Percentiles rank a stretch among this genome's conserved stretches.
Conservation (phyloP, 176 grass and related monocot genomes). For the Leersia perrieri region DNA sequence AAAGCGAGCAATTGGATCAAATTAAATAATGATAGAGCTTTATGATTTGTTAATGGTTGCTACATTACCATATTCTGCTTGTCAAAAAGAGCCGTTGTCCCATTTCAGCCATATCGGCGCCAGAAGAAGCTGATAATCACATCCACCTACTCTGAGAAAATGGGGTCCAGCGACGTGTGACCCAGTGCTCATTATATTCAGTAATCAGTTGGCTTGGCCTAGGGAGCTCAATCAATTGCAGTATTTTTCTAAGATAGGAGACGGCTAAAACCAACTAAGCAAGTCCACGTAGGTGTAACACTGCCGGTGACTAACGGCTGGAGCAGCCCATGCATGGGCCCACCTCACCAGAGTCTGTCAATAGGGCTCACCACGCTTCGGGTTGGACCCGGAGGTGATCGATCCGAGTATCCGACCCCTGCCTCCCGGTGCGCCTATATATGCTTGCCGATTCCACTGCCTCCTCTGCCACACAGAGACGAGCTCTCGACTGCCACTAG, state of each 20-base stretch:
- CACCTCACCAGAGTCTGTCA: not conserved
- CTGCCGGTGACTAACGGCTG: not conserved
- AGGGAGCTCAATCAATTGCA: not conserved
- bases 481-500: constrained; percentile 18
- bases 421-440: constrained; percentile 13
- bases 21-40: not conserved
- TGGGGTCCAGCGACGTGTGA: not conserved
- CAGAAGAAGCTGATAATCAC: not conserved
- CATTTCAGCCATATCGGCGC: constrained; percentile 15
- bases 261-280: not conserved
- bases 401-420: not conserved
- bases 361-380: not conserved
- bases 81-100: constrained; percentile 18
- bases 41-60: not conserved
- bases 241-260: not conserved
- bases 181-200: not conserved
- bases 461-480: not conserved
- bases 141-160: not conserved
- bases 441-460: constrained; percentile 17
- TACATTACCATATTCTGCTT: constrained; percentile 13
- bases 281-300: not conserved
- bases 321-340: not conserved
- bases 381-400: not conserved
- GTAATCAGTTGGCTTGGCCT: not conserved
- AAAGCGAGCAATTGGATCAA: not conserved